phyloP scores from a whole-genome alignment of 331 rosid genomes.

The Telfairia occidentalis region DNA sequence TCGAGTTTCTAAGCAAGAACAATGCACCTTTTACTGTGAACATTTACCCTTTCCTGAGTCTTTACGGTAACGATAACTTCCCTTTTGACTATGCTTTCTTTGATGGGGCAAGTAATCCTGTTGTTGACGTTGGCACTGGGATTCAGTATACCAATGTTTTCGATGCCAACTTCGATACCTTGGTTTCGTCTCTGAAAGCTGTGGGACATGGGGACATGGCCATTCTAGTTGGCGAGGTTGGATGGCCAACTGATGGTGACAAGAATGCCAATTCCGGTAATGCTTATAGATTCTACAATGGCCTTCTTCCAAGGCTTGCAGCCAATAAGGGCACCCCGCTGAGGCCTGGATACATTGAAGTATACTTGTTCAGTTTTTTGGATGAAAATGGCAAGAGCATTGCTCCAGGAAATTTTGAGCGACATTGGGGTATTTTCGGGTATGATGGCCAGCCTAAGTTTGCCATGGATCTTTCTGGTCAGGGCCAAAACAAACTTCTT shows the following conservation, averaged over 20 bases:
- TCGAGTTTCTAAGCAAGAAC: conserved; percentile 52
- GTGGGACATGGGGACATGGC: conserved; percentile 50
- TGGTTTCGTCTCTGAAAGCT: conserved; percentile 64
- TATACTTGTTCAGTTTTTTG: conserved; percentile 64
- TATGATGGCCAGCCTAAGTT: conserved; percentile 84
- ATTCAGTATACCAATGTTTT: conserved; percentile 63
- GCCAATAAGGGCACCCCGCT: conserved; percentile 64
- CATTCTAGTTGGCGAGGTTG: conserved; percentile 82
- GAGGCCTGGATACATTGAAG: conserved; percentile 63
- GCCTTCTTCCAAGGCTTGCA: conserved; percentile 60
- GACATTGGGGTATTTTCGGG: conserved; percentile 78
- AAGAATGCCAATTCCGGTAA: conserved; percentile 61
- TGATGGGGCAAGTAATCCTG: conserved; percentile 52
- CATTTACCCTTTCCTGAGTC: conserved; percentile 89
- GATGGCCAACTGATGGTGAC: conserved; percentile 95
- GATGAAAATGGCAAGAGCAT: conserved; percentile 79
- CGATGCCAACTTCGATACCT: conserved; percentile 79
- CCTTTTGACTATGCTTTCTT: conserved; percentile 86
- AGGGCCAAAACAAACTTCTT: conserved; percentile 48
- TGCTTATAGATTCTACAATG: conserved; percentile 70
- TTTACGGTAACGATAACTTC: conserved; percentile 60
- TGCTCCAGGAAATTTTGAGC: conserved; percentile 73
- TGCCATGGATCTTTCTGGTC: conserved; percentile 57
- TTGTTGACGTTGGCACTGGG: conserved; percentile 40
- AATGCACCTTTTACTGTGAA: conserved; percentile 74